These are phyloP conservation scores for Zhuliangozyma parablackwelliae DNA, from an alignment of 1,139 yeast genomes.

Conservation along the genomic window DNA sequence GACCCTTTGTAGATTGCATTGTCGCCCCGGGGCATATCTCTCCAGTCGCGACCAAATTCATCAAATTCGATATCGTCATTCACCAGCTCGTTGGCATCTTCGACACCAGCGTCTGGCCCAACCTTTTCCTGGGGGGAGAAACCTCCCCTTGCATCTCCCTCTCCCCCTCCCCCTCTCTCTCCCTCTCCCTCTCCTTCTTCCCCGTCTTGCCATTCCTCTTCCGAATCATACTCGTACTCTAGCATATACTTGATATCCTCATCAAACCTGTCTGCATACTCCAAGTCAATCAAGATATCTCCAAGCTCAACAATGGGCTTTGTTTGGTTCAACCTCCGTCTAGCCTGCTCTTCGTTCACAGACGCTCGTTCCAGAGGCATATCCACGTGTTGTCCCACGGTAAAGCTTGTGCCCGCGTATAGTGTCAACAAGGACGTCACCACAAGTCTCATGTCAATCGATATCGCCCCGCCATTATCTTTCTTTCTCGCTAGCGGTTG, in stretches of 20 bases:
- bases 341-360: constrained; percentile 13
- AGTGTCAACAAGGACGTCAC: constrained; percentile 24
- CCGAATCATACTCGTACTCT: constrained; percentile 48
- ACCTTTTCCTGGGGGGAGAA: too few species aligned
- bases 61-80: constrained; percentile 43
- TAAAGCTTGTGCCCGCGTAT: constrained; percentile 21
- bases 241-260: constrained; percentile 71
- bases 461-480: constrained; percentile 53
- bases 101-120: constrained; percentile 3
- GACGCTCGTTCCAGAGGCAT: constrained; percentile 3
- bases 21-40: constrained; percentile 60
- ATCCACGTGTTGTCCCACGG: constrained; percentile 14
- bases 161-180: background rate
- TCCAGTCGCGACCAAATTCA: constrained; percentile 61
- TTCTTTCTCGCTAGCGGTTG: constrained; percentile 59
- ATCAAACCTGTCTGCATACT: constrained; percentile 64
- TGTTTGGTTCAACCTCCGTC: constrained; percentile 19
- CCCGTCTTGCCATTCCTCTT: constrained; percentile 26
- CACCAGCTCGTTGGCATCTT: constrained; percentile 1
- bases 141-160: constrained; percentile 2
- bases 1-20: constrained; percentile 27
- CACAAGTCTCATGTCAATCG: constrained; percentile 47
- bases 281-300: constrained; percentile 51
- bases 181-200: constrained; percentile 15
- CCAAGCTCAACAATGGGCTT: constrained; percentile 41